Conservation (phyloP, 345 rosid species). For the Corchorus capsularis region DNA sequence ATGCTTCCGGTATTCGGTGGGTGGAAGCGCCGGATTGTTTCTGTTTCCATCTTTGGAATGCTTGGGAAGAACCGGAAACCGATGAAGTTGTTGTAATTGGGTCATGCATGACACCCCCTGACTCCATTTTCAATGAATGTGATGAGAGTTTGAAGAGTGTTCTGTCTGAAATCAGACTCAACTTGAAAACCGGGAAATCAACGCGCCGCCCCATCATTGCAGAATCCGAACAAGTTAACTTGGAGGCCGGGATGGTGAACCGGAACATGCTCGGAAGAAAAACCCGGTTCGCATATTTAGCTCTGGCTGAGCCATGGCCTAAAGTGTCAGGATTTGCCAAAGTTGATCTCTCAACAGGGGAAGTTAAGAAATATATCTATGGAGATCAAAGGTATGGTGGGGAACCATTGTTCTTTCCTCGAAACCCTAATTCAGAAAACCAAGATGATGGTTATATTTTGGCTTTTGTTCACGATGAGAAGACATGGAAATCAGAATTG, state of each 20-base stretch:
- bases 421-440: constrained; percentile 24
- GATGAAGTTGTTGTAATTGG: constrained; percentile 87
- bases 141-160: constrained; percentile 74
- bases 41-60: constrained; percentile 95
- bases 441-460: constrained; percentile 73
- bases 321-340: constrained; percentile 87
- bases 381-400: constrained; percentile 72
- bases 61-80: constrained; percentile 88
- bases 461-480: constrained; percentile 78
- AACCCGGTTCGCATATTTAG: constrained; percentile 65
- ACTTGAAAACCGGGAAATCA: constrained; percentile 61
- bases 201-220: constrained; percentile 60
- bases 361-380: constrained; percentile 53
- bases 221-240: constrained; percentile 58
- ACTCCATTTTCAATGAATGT: constrained; percentile 85
- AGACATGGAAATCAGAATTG: constrained; percentile 75
- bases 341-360: constrained; percentile 64
- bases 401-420: constrained; percentile 72
- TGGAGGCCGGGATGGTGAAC: constrained; percentile 94
- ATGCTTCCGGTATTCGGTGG: constrained; percentile 54
- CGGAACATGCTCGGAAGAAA: constrained; percentile 74
- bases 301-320: constrained; percentile 91
- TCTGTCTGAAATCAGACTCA: constrained; percentile 72
- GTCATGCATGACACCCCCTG: constrained; percentile 87
- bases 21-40: constrained; percentile 79